A percentile compares a stretch with the other conserved stretches of the same genome.
These are phyloP conservation scores for Yamadazyma membranifaciens DNA, from an alignment of 1,139 yeast genomes.

Conservation along the genomic window DNA sequence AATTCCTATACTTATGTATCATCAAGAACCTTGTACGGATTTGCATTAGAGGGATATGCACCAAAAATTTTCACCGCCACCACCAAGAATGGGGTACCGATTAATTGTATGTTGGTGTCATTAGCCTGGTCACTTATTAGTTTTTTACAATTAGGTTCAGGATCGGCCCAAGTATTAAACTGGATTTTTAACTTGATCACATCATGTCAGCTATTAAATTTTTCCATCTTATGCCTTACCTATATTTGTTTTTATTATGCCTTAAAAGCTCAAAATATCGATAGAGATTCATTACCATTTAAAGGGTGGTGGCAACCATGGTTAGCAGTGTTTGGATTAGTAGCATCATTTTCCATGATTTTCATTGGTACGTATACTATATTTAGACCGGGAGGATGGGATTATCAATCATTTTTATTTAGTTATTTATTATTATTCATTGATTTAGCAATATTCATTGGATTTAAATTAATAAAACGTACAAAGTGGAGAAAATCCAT, in stretches of 20 bases:
- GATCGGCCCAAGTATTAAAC: conserved; percentile 55
- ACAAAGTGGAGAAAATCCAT: conserved; percentile 49
- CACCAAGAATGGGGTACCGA: conserved; percentile 37
- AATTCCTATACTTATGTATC: conserved; percentile 49
- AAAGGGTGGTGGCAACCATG: conserved; percentile 45
- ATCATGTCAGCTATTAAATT: conserved; percentile 56
- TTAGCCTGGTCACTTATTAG: conserved; percentile 45
- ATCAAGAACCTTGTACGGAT: conserved; percentile 44
- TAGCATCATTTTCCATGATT: conserved; percentile 47
- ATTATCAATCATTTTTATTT: conserved; percentile 57
- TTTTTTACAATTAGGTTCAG: conserved; percentile 35
- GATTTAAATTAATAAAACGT: conserved; percentile 55
- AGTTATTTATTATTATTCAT: conserved; percentile 68
- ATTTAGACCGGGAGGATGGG: conserved; percentile 67
- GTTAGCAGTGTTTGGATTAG: conserved; percentile 33
- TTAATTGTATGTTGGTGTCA: conserved; percentile 29
- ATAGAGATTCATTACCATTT: conserved; percentile 53
- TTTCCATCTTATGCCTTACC: conserved; percentile 63
- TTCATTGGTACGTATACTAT: conserved; percentile 66
- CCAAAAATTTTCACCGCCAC: conserved; percentile 49
- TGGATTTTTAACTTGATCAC: conserved; percentile 74
- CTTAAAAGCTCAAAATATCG: conserved; percentile 57
- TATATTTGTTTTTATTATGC: conserved; percentile 65
- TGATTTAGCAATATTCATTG: conserved; percentile 53
- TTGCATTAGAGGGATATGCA: conserved; percentile 46